Evolutionary conservation across 2,329 filamentous ascomycete species (phyloP), one percentile per base, ranked within the genome.

Genomic region (Pyrenophora seminiperda): DNA sequence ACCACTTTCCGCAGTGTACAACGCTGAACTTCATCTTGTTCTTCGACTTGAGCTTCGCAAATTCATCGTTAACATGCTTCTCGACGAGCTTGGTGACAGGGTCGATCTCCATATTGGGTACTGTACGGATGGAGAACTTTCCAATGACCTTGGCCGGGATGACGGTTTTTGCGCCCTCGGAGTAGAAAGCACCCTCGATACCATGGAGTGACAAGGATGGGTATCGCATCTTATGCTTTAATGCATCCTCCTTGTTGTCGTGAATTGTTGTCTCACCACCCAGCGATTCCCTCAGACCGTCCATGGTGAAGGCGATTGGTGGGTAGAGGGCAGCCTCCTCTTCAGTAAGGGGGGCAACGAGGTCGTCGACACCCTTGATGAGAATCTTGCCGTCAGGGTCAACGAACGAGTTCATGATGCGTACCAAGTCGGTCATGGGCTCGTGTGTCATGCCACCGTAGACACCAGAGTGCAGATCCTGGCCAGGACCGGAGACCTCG

Each of bases 71-170:
- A 58, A 97, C 82, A 73, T 92, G 89, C 73, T 89, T 87, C 78
- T 85, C 89, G 34, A 99, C 93, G 36, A 88, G 81, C 70, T 86
- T 83, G 77, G 96, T 95, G 67, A 96, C 95, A 70, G 87, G 85
- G 48, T 91, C 86, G 64, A 91, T 91, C 73, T 97, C 89, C 94
- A 99, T 99, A 78, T 99, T 85, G 44, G 94, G 94, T 17, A 99
- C 94, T 29, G 92, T 97, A 63, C 94, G 87, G 77, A 99, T 97
- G 41, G 90, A 96, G 81, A 99, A 99, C 79, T 99, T 99, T 77
- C 94, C 94, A 67, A 88, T 89, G 50, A 99, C 94, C 81, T 97
- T 97, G 68, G 94, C 93, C 3, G 94, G 94, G 65, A 99, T 99
- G 67, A 99, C 94, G 1, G 94, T 99, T 84, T 99, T 99, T 49